These are phyloP conservation scores for Pleoardoris graminearum DNA, from an alignment of 2,329 filamentous ascomycete genomes.

Conservation along the genomic window DNA sequence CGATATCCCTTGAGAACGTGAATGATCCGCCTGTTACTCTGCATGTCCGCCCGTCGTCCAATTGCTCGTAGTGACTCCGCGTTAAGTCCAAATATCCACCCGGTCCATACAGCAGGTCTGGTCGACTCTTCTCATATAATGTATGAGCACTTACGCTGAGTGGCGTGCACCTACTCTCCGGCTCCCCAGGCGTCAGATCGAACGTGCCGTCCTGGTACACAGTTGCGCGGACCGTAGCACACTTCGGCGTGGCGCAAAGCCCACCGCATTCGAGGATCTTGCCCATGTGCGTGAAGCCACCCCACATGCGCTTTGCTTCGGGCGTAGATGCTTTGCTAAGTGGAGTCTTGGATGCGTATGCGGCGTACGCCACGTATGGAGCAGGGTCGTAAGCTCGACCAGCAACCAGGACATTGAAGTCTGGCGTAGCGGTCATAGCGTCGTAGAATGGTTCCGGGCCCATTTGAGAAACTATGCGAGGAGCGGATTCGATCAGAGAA, in stretches of 20 bases:
- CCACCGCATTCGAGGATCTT: constrained; percentile 61
- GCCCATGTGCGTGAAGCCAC: constrained; percentile 53
- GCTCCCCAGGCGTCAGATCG: constrained; percentile 51
- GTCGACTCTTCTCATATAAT: constrained; percentile 59
- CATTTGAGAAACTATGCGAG: constrained; percentile 52
- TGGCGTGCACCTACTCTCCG: constrained; percentile 51
- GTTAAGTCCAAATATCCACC: constrained; percentile 54
- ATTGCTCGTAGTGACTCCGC: constrained; percentile 49
- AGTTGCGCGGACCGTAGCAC: constrained; percentile 47
- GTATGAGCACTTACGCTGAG: constrained; percentile 58
- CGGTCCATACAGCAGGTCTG: constrained; percentile 56
- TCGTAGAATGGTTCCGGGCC: constrained; percentile 52
- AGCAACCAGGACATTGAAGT: constrained; percentile 55
- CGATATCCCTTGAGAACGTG: constrained; percentile 25
- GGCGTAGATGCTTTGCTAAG: constrained; percentile 8
- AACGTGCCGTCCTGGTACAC: constrained; percentile 52
- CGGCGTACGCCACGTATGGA: constrained; percentile 26
- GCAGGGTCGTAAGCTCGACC: constrained; percentile 43
- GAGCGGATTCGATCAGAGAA: constrained; percentile 45
- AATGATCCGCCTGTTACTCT: constrained; percentile 47
- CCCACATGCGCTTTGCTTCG: constrained; percentile 15
- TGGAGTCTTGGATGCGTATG: constrained; percentile 8
- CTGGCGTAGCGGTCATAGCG: constrained; percentile 47
- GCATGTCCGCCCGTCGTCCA: constrained; percentile 44
- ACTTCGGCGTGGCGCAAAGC: constrained; percentile 54